A percentile compares a stretch with the other conserved stretches of the same genome.
Conservation (phyloP, 1,139 yeast species). For the Geotrichum bryndzae region DNA sequence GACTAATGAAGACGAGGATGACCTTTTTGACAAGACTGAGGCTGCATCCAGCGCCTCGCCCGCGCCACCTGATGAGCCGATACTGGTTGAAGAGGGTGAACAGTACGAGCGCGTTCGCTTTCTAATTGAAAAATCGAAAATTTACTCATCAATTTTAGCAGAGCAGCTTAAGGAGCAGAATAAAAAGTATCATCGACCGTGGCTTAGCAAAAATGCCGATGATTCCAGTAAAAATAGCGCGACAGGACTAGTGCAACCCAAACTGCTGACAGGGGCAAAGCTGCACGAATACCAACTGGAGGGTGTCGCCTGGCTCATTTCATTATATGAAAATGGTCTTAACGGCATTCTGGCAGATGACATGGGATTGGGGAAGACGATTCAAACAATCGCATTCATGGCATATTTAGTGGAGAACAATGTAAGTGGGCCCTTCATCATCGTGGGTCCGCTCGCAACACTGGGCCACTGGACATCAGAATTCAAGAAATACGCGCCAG, state of each 20-base stretch:
- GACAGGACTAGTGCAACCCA: constrained; percentile 48
- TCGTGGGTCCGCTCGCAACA: constrained; percentile 95
- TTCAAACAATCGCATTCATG: constrained; percentile 76
- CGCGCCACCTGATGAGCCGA: constrained; percentile 14
- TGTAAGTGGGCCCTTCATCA: constrained; percentile 98
- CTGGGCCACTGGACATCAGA: constrained; percentile 99
- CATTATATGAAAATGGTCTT: constrained; percentile 58
- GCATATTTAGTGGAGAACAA: constrained; percentile 92
- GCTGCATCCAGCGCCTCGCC: constrained; percentile 13
- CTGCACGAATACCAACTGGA: constrained; percentile 82
- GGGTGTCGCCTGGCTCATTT: constrained; percentile 85
- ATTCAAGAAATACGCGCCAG: constrained; percentile 96
- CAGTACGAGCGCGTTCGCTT: constrained; percentile 62
- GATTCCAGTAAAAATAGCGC: background rate
- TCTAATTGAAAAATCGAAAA: constrained; percentile 74
- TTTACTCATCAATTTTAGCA: constrained; percentile 71
- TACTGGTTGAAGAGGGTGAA: constrained; percentile 27
- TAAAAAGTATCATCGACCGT: background rate
- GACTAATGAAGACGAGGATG: constrained; percentile 1
- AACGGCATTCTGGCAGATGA: constrained; percentile 83
- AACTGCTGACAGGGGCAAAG: constrained; percentile 55
- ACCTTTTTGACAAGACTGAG: constrained; percentile 17
- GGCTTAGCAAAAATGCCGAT: background rate
- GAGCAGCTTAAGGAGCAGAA: background rate
- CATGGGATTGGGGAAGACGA: constrained; percentile 92